These are phyloP conservation scores for Nothomitra cinnamomea DNA, from an alignment of 2,329 filamentous ascomycete genomes.

Conservation along the genomic window DNA sequence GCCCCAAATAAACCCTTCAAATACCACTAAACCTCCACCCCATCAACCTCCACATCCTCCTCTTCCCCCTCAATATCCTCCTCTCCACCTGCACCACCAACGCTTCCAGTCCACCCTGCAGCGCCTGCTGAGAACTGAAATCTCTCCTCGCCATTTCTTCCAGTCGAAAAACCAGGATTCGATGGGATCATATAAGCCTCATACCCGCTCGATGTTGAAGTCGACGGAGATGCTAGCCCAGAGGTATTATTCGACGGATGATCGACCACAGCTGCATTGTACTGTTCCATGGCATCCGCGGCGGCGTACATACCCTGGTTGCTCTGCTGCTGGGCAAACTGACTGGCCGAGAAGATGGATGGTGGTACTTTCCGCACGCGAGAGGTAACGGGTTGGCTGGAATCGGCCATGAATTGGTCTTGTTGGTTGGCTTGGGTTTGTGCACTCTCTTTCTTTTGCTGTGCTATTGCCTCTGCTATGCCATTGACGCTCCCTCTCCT, in stretches of 20 bases:
- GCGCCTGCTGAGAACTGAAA: too few relatives aligned
- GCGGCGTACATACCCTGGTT: not conserved
- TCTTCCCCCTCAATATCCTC: too few relatives aligned
- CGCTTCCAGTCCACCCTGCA: too few relatives aligned
- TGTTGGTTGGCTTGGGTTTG: not conserved
- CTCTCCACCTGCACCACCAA: too few relatives aligned
- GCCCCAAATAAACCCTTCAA: too few relatives aligned
- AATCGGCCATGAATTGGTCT: constrained; percentile 1
- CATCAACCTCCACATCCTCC: too few relatives aligned
- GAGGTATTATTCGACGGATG: not conserved
- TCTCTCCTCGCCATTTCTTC: not conserved
- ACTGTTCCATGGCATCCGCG: not conserved
- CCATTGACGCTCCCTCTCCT: not conserved
- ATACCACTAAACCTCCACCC: too few relatives aligned
- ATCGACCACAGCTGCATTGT: not conserved
- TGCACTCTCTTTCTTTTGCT: not conserved
- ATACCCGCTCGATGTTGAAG: not conserved
- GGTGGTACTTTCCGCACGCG: not conserved
- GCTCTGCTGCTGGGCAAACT: not conserved
- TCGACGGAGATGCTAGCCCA: not conserved
- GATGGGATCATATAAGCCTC: constrained; percentile 4
- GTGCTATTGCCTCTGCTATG: not conserved
- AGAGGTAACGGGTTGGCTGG: not conserved
- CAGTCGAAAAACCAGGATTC: not conserved
- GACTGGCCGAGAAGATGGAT: not conserved